Base-by-base conservation (phyloP, 805 yeast genomes). In the Kodamaea jinghongensis region DNA sequence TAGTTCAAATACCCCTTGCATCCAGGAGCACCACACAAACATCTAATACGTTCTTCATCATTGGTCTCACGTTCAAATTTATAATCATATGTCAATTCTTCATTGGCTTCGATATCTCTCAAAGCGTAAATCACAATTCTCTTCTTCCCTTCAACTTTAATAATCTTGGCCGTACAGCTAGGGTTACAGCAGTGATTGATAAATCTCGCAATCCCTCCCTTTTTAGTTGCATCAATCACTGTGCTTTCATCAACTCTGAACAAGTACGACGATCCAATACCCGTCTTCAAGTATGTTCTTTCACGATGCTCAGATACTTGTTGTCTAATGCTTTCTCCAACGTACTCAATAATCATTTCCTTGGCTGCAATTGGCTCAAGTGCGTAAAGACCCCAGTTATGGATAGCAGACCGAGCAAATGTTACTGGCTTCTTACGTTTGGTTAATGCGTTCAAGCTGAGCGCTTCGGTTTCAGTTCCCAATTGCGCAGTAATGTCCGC, bases 171-270 rank as follows among this genome's bases (percentile, higher is more conserved):
- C 0, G 96, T 89, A 65, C 99, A 93, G 50, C 96, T 89, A 1
- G 99, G 99, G 38, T 84, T 86, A 65, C 99, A 93, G 59, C 97
- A 89, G 60, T 93, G 99, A 54, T 93, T 93, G 59, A 93, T 93
- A 55, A 93, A 93, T 44, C 99, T 72, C 0, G 99, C 98, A 53
- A 90, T 90, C 3, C 98, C 97, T 17, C 99, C 99, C 47, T 83
- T 86, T 57, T 90, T 91, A 0, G 98, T 91, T 5, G 99, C 99
- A 65, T 93, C 99, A 40, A 93, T 86, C 6, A 93, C 97, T 0
- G 95, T 87, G 49, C 86, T 86, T 55, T 89, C 96, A 56, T 93
- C 98, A 31, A 93, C 82, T 48, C 98, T 71, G 64, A 93, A 93
- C 39, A 93, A 65, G 58, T 93, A 93, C 44, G 95, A 84, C 2